phyloP scores from a whole-genome alignment of 2,329 filamentous ascomycete species.

The Knoxdaviesia capensis region DNA sequence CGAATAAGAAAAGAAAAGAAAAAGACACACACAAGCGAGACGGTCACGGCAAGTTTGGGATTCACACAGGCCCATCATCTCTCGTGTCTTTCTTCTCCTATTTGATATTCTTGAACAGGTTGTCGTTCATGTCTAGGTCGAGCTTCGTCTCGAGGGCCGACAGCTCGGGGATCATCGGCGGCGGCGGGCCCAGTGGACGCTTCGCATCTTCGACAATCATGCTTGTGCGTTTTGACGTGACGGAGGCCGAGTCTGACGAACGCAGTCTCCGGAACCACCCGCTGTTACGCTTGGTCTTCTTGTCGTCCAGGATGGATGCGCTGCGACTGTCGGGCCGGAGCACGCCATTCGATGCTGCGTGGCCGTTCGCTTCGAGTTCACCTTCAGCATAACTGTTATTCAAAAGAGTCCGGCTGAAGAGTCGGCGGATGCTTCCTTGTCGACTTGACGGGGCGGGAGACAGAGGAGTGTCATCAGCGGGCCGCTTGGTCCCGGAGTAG shows the following conservation, averaged over 20 bases:
- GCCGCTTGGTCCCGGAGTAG: conserved; percentile 23
- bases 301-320: conserved; percentile 27
- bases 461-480: conserved; percentile 27
- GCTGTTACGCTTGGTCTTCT: conserved; percentile 33
- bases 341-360: conserved; percentile 11
- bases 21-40: conserved; percentile 1
- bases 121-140: conserved; percentile 24
- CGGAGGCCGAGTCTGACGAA: conserved; percentile 11
- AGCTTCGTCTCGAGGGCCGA: conserved; percentile 28
- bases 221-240: conserved; percentile 19
- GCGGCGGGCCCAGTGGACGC: conserved; percentile 27
- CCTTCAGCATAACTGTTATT: conserved; percentile 31
- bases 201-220: conserved; percentile 15
- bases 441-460: conserved; percentile 31
- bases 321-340: conserved; percentile 29
- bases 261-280: conserved; percentile 38
- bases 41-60: not conserved
- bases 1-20: not conserved
- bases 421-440: conserved; percentile 33
- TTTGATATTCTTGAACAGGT: conserved; percentile 40
- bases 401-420: conserved; percentile 34
- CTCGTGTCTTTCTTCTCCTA: conserved; percentile 10
- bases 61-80: not conserved
- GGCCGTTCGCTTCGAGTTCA: conserved; percentile 20
- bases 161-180: conserved; percentile 41